Base-by-base conservation (phyloP, 1,139 yeast species). In the Arxiozyma heterogenica region DNA sequence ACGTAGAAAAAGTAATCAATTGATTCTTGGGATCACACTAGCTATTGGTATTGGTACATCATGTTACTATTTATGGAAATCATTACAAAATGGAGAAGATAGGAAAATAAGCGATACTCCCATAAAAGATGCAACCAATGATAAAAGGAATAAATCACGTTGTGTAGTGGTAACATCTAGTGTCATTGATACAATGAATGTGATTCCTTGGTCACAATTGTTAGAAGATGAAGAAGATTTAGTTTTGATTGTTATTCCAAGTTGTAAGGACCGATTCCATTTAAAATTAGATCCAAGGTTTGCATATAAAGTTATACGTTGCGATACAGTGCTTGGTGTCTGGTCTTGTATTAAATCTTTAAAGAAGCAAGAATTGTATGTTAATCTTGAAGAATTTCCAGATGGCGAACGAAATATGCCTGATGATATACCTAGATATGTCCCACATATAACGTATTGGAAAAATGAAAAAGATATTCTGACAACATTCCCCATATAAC, bases 311-410 rank as follows among this genome's bases (percentile, higher is more conserved):
- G 57, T 75, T 1, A 73, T 77, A 4, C 64, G 62, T 46, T 73
- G 78, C 50, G 70, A 67, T 4, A 69, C 73, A 1, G 64, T 66
- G 51, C 66, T 63, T 12, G 77, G 80, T 6, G 61, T 74, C 1
- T 75, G 77, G 71, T 73, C 78, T 20, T 65, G 76, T 21, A 65
- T 75, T 12, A 74, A 74, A 52, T 78, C 74, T 52, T 48, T 76
- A 20, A 63, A 63, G 39, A 69, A 73, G 22, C 62, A 67, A 17
- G 53, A 66, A 5, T 63, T 75, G 41, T 57, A 74, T 34, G 62
- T 75, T 3, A 62, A 46, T 17, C 4, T 46, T 9, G 42, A 22
- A 15, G 42, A 46, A 21, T 46, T 46, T 8, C 49, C 42, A 12
- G 43, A 21, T 9, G 43, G 42, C 9, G 49, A 46, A 21, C 42